Conservation (phyloP, 2,329 filamentous ascomycete species). For the Acrocalymma vagum region DNA sequence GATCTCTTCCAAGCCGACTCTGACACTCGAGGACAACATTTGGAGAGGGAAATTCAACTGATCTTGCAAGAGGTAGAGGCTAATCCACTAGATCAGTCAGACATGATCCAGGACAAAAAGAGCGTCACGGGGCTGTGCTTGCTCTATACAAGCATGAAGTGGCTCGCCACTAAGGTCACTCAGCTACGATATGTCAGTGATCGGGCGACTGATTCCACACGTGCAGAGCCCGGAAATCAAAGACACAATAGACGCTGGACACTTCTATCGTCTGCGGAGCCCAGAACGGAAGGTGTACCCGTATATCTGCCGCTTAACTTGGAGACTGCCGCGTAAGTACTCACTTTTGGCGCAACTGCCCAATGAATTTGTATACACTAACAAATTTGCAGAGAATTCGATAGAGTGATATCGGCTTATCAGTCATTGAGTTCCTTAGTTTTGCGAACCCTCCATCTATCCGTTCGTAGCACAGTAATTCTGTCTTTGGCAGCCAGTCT, state of each 20-base stretch:
- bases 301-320: constrained; percentile 88
- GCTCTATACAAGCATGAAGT: constrained; percentile 97
- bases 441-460: constrained; percentile 86
- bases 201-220: constrained; percentile 72
- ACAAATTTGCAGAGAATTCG: constrained; percentile 71
- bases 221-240: constrained; percentile 51
- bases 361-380: constrained; percentile 7
- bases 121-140: constrained; percentile 85
- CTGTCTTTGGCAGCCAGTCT: constrained; percentile 74
- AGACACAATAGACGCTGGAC: constrained; percentile 82
- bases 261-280: constrained; percentile 64
- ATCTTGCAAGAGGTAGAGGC: constrained; percentile 64
- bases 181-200: constrained; percentile 83
- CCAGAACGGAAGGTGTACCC: constrained; percentile 66
- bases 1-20: constrained; percentile 36
- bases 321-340: constrained; percentile 78
- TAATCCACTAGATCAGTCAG: constrained; percentile 73
- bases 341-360: no score
- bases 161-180: constrained; percentile 86
- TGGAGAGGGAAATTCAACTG: constrained; percentile 60
- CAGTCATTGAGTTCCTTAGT: constrained; percentile 80
- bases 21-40: constrained; percentile 25
- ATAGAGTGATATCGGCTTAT: constrained; percentile 84
- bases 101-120: constrained; percentile 90
- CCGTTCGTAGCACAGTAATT: constrained; percentile 85